These are phyloP conservation scores for Panus rudis DNA, from an alignment of 768 basidiomycete species.

Conservation along the genomic window DNA sequence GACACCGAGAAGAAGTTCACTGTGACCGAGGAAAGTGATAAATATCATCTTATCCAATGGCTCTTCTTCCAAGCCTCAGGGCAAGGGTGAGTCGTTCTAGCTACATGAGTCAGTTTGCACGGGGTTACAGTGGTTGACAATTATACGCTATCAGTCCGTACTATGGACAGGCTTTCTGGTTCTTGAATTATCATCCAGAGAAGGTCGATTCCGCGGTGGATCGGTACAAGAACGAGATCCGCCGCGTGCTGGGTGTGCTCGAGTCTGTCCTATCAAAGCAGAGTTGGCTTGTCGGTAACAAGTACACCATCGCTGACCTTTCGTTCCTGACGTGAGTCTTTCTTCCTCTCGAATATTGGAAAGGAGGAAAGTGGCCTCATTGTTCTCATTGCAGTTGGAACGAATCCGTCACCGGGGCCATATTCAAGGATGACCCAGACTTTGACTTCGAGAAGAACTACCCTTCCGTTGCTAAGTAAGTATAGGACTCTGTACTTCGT, in stretches of 20 bases:
- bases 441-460: not conserved
- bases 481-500: too few relatives aligned
- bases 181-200: slow-evolving; percentile 17
- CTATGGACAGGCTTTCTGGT: slow-evolving; percentile 14
- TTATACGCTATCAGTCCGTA: slow-evolving; percentile 7
- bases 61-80: slow-evolving; percentile 30
- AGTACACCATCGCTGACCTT: slow-evolving; percentile 13
- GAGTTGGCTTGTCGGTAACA: slow-evolving; percentile 14
- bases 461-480: not conserved
- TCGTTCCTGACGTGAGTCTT: slow-evolving; percentile 12
- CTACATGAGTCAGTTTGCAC: not conserved
- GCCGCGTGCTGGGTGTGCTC: slow-evolving; percentile 16
- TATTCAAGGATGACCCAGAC: not conserved
- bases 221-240: slow-evolving; percentile 18
- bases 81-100: slow-evolving; percentile 8
- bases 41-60: slow-evolving; percentile 25
- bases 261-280: slow-evolving; percentile 14
- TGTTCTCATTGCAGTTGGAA: not conserved
- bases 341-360: not conserved
- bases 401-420: not conserved
- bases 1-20: slow-evolving; percentile 30
- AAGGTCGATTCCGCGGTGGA: slow-evolving; percentile 15
- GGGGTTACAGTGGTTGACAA: not conserved
- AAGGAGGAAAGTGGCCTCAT: not conserved
- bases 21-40: slow-evolving; percentile 3